Percentiles rank a stretch among this genome's conserved stretches.
phyloP scores from a whole-genome alignment of 805 yeast genomes.

The Lachancea dasiensis region DNA sequence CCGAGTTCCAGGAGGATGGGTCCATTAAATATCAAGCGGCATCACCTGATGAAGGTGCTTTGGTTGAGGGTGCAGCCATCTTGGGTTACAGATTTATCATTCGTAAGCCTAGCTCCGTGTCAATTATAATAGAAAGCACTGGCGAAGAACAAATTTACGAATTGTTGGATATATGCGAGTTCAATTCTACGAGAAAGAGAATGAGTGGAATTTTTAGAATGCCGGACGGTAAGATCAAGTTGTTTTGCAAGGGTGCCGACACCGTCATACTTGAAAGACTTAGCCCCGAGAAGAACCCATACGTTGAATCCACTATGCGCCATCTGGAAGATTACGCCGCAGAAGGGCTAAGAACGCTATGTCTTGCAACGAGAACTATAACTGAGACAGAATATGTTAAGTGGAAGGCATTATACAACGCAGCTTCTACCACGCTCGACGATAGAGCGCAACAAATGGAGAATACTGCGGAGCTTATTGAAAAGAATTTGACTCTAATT shows the following conservation, averaged over 20 bases:
- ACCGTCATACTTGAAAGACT: constrained; percentile 89
- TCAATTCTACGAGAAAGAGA: constrained; percentile 94
- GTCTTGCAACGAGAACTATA: constrained; percentile 80
- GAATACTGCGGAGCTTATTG: constrained; percentile 84
- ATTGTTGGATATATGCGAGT: constrained; percentile 86
- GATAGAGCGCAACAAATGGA: constrained; percentile 74
- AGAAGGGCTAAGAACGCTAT: constrained; percentile 90
- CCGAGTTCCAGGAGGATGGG: constrained; percentile 64
- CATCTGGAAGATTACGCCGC: constrained; percentile 96
- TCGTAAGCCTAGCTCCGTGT: constrained; percentile 78
- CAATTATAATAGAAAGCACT: constrained; percentile 47
- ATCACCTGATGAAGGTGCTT: constrained; percentile 98
- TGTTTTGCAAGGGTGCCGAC: constrained; percentile 97
- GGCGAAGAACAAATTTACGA: constrained; percentile 60
- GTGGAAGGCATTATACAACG: constrained; percentile 64
- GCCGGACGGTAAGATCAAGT: constrained; percentile 85
- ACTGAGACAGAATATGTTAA: constrained; percentile 67
- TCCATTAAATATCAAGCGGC: constrained; percentile 93
- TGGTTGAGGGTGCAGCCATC: constrained; percentile 92
- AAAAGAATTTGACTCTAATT: constrained; percentile 65
- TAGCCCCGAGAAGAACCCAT: constrained; percentile 61
- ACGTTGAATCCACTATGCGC: constrained; percentile 70
- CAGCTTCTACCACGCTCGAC: constrained; percentile 77
- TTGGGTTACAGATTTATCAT: constrained; percentile 79
- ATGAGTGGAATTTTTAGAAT: constrained; percentile 94